Evolutionary conservation across 73 alveolate species (phyloP), one percentile per base, ranked within the genome.

Genomic region (Paramecium biaurelia): DNA sequence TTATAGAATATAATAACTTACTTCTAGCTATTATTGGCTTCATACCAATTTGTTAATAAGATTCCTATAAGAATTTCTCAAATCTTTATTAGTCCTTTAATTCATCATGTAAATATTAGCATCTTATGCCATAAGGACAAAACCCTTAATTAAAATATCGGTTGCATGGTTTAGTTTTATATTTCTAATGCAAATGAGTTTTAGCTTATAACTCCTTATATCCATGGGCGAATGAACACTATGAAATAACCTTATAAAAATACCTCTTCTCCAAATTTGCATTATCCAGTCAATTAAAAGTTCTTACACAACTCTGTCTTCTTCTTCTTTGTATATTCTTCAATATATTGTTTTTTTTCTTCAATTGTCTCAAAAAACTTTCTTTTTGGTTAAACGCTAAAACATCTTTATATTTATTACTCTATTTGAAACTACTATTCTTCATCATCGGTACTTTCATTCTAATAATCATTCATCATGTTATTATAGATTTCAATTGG

Each of bases 171-270:
- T 95, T 97, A 23, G 99, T 97, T 93, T 97, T 97, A 70, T 94
- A 97, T 79, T 97, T 96, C 57, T 92, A 72, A 43, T 97, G 98
- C 59, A 96, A 85, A 85, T 97, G 97, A 57, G 85, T 93, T 94
- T 97, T 96, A 63, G 94, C 89, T 67, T 93, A 63, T 18, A 97
- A 87, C 67, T 96, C 98, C 12, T 85, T 88, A 9, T 70, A 59
- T 0, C 99, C 99, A 92, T 97, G 98, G 1, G 99, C 99, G 76
- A 96, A 97, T 4, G 98, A 95, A 84, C 99, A 96, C 97, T 94
- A 72, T 2, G 21, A 53, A 18, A 41, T 23, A 43, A 32, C 9
- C 43, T 14, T 15, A 9, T 57, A 11, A 15, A n/a, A 11, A 72
- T 89, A 89, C 94, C 37, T 92, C 56, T 59, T 95, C 95, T 38